phyloP scores from a whole-genome alignment of 2,329 filamentous ascomycete genomes.

The Lachnellula occidentalis region DNA sequence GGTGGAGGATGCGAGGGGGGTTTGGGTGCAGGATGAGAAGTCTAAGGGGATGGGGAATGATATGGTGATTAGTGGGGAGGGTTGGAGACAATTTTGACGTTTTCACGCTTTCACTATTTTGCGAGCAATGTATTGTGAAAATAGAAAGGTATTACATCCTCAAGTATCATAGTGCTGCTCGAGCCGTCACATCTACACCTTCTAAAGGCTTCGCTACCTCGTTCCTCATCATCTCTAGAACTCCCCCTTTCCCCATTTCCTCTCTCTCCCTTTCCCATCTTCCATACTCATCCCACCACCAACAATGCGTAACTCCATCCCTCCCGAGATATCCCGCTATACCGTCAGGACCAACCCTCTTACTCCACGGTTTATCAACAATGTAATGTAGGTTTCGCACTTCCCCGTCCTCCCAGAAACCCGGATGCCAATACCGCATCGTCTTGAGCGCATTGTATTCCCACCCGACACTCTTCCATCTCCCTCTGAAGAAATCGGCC shows the following conservation, averaged over 20 bases:
- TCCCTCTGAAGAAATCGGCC: conserved; percentile 44
- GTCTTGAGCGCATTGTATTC: conserved; percentile 59
- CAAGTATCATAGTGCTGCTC: background rate
- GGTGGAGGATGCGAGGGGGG: conserved; percentile 37
- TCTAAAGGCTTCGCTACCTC: background rate
- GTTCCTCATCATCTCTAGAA: conserved; percentile 9
- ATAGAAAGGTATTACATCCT: too few species aligned
- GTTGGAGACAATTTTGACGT: conserved; percentile 11
- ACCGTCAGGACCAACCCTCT: conserved; percentile 37
- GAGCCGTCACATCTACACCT: background rate
- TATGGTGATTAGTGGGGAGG: conserved; percentile 12
- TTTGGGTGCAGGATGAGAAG: conserved; percentile 16
- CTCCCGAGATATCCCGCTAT: conserved; percentile 35
- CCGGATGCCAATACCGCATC: conserved; percentile 47
- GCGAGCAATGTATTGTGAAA: too few species aligned
- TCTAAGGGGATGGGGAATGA: conserved; percentile 7
- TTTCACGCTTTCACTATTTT: background rate
- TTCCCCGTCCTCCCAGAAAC: conserved; percentile 49
- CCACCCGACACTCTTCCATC: conserved; percentile 52
- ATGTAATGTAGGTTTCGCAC: conserved; percentile 57
- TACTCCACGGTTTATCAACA: conserved; percentile 54
- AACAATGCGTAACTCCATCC: conserved; percentile 47
- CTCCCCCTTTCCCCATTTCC: conserved; percentile 2
- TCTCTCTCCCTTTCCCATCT: conserved; percentile 33
- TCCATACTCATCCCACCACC: conserved; percentile 47